phyloP scores from a whole-genome alignment of 2,329 filamentous ascomycete species.

The Phialophora chinensis region DNA sequence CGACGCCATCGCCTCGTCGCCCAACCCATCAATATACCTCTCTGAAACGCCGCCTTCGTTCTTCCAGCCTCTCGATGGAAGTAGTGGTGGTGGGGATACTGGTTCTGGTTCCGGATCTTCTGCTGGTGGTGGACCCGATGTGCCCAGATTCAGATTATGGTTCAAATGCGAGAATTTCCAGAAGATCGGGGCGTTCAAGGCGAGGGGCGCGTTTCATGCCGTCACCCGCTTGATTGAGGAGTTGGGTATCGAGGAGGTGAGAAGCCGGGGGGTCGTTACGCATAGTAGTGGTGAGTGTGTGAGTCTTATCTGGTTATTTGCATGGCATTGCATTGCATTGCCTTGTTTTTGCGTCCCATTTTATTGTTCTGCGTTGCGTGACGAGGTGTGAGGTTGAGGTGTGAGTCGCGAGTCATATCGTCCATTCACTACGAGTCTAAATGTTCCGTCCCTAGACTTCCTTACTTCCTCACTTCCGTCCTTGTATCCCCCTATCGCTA shows the following conservation, averaged over 20 bases:
- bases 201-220: constrained; percentile 87
- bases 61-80: constrained; percentile 42
- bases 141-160: constrained; percentile 73
- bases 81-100: not conserved
- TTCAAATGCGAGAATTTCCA: constrained; percentile 98
- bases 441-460: not conserved
- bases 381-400: not conserved
- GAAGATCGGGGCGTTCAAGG: constrained; percentile 90
- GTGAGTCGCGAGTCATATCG: not conserved
- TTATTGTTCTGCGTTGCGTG: too few species aligned
- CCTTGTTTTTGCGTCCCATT: too few species aligned
- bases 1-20: constrained; percentile 73
- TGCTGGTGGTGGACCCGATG: not conserved
- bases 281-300: constrained; percentile 76
- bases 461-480: not conserved
- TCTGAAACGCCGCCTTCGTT: constrained; percentile 33
- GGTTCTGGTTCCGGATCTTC: not conserved
- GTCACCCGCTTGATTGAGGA: constrained; percentile 70
- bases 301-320: not conserved
- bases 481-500: too few species aligned
- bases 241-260: constrained; percentile 66
- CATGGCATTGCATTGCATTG: not conserved
- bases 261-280: constrained; percentile 77
- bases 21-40: constrained; percentile 54
- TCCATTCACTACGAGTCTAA: not conserved